These are phyloP conservation scores for Adansonia gregorii DNA, from an alignment of 441 rosid genomes.

Conservation along the genomic window DNA sequence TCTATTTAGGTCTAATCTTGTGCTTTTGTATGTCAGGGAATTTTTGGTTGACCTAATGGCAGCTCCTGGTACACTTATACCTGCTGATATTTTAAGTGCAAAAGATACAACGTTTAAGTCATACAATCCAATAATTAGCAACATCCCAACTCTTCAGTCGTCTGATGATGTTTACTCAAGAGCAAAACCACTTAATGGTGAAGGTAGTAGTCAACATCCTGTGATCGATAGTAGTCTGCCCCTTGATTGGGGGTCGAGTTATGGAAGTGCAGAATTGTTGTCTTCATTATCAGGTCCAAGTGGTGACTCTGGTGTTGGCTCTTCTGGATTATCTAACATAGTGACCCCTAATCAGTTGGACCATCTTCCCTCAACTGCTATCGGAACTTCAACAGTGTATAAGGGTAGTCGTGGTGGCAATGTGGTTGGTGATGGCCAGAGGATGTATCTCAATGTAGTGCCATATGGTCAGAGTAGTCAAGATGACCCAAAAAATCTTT, in stretches of 20 bases:
- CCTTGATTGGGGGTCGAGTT: conserved; percentile 41
- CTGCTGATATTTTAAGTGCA: conserved; percentile 77
- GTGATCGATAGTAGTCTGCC: conserved; percentile 39
- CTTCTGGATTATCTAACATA: conserved; percentile 51
- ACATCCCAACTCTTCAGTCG: conserved; percentile 47
- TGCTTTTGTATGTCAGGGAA: conserved; percentile 65
- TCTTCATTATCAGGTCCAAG: conserved; percentile 41
- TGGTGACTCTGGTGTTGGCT: conserved; percentile 52
- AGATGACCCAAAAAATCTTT: conserved; percentile 78
- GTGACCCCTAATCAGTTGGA: conserved; percentile 54
- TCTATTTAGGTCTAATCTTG: conserved; percentile 33
- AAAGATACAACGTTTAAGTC: conserved; percentile 57
- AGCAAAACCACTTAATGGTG: conserved; percentile 56
- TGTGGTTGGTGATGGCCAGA: conserved; percentile 57
- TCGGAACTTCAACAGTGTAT: conserved; percentile 46
- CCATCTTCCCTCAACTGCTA: conserved; percentile 48
- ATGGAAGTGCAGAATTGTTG: conserved; percentile 45
- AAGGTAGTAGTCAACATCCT: conserved; percentile 68
- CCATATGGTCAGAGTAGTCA: conserved; percentile 66
- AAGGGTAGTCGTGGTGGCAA: conserved; percentile 66
- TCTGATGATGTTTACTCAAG: conserved; percentile 50
- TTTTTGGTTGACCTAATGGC: conserved; percentile 99
- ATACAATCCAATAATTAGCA: conserved; percentile 52
- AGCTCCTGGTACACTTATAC: conserved; percentile 97
- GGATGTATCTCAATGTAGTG: conserved; percentile 77